Conservation (phyloP, 345 rosid genomes). For the Gynandropsis gynandra region DNA sequence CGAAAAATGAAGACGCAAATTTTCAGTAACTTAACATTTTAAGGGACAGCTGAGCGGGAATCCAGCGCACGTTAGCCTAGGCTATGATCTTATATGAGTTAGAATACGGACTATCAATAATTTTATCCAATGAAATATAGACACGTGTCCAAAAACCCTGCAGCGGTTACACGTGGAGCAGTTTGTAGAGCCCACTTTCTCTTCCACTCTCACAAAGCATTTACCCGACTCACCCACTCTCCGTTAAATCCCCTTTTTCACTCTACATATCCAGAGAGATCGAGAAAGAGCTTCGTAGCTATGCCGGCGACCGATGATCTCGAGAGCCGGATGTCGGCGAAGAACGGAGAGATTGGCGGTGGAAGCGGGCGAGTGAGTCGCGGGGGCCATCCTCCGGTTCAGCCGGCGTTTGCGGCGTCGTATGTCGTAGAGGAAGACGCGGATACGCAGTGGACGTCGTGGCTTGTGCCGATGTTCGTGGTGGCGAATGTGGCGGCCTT, state of each 20-base stretch:
- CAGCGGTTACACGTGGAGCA: not conserved
- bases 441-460: conserved; percentile 65
- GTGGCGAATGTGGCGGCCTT: conserved; percentile 56
- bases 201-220: too few relatives aligned
- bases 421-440: conserved; percentile 35
- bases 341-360: conserved; percentile 24
- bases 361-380: conserved; percentile 23
- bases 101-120: not conserved
- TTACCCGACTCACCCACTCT: too few relatives aligned
- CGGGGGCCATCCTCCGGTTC: conserved; percentile 22
- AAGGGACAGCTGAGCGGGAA: not conserved
- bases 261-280: conserved; percentile 1
- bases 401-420: conserved; percentile 24
- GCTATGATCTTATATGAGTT: not conserved
- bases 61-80: not conserved
- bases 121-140: not conserved
- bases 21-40: too few relatives aligned
- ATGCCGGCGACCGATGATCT: conserved; percentile 28
- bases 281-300: conserved; percentile 7
- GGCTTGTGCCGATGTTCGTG: conserved; percentile 78
- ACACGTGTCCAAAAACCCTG: conserved; percentile 7
- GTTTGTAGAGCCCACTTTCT: too few relatives aligned
- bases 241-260: conserved; percentile 20
- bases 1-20: too few relatives aligned
- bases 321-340: conserved; percentile 27